Conservation (phyloP, 257 asterid species). For the Penstemon eatonii region DNA sequence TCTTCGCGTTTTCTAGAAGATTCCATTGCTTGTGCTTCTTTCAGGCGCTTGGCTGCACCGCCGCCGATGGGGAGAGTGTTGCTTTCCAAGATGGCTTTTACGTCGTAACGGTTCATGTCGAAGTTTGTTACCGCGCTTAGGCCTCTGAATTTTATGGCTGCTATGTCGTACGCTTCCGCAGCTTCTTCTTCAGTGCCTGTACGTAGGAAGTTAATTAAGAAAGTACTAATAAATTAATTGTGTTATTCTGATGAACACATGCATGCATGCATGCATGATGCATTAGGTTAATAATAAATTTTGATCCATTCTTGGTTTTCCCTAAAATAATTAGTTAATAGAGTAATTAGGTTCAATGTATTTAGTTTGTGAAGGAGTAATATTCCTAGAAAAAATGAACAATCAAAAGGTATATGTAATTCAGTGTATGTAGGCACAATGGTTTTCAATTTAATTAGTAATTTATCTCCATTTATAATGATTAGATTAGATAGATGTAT, state of each 20-base stretch:
- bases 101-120: conserved; percentile 91
- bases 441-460: too few species aligned
- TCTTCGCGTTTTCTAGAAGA: conserved; percentile 68
- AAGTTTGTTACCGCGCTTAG: conserved; percentile 84
- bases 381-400: neutral
- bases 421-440: too few species aligned
- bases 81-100: conserved; percentile 83
- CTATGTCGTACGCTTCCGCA: conserved; percentile 92
- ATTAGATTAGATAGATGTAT: neutral
- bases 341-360: too few species aligned
- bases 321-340: too few species aligned
- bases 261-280: too few species aligned
- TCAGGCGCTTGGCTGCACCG: conserved; percentile 80
- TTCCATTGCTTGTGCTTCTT: conserved; percentile 81
- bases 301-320: too few species aligned
- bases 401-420: neutral
- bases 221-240: too few species aligned
- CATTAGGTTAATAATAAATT: too few species aligned
- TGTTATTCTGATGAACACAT: too few species aligned
- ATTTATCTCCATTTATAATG: neutral
- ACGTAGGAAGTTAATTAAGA: neutral
- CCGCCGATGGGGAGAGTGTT: conserved; percentile 82
- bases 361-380: too few species aligned
- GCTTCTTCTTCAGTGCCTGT: conserved; percentile 95
- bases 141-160: conserved; percentile 87